These are phyloP conservation scores for Leccinum fallax DNA, from an alignment of 1,284 basidiomycete species.

Conservation along the genomic window DNA sequence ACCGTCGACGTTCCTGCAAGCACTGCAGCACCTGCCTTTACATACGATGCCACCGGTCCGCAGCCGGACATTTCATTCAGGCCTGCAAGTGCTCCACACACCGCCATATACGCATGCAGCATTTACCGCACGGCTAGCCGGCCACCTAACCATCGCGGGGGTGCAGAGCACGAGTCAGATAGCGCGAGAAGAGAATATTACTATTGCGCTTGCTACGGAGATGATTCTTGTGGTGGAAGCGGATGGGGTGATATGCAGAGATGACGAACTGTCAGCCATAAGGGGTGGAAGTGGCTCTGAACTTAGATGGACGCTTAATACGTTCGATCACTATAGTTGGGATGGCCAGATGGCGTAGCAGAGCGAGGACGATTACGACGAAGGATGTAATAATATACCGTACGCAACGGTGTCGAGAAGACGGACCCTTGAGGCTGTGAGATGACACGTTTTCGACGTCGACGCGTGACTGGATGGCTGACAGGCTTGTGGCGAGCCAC, in stretches of 20 bases:
- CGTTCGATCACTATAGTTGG: slow-evolving; percentile 68
- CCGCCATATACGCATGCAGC: slow-evolving; percentile 69
- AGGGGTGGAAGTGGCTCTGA: slow-evolving; percentile 35
- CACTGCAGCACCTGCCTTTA: slow-evolving; percentile 66
- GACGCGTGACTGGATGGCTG: slow-evolving; percentile 15
- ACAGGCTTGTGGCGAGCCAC: slow-evolving; percentile 4
- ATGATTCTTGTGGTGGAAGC: slow-evolving; percentile 74
- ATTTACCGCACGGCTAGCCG: slow-evolving; percentile 66
- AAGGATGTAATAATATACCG: slow-evolving; percentile 10
- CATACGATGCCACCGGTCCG: slow-evolving; percentile 74
- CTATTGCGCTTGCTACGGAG: slow-evolving; percentile 72
- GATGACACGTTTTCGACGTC: slow-evolving; percentile 35
- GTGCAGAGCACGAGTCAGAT: slow-evolving; percentile 64
- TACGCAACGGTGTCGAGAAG: slow-evolving; percentile 20
- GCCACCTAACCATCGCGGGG: slow-evolving; percentile 50
- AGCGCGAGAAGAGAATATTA: slow-evolving; percentile 66
- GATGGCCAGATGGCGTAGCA: slow-evolving; percentile 51
- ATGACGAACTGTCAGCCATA: slow-evolving; percentile 59
- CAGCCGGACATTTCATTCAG: slow-evolving; percentile 67
- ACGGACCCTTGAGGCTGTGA: slow-evolving; percentile 17
- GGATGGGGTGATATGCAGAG: slow-evolving; percentile 70
- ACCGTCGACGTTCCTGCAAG: slow-evolving; percentile 79
- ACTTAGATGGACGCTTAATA: slow-evolving; percentile 48
- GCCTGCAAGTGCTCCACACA: slow-evolving; percentile 84
- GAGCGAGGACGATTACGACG: slow-evolving; percentile 10